phyloP scores from a whole-genome alignment of 2,329 filamentous ascomycete species.

The Colletotrichum sp. region DNA sequence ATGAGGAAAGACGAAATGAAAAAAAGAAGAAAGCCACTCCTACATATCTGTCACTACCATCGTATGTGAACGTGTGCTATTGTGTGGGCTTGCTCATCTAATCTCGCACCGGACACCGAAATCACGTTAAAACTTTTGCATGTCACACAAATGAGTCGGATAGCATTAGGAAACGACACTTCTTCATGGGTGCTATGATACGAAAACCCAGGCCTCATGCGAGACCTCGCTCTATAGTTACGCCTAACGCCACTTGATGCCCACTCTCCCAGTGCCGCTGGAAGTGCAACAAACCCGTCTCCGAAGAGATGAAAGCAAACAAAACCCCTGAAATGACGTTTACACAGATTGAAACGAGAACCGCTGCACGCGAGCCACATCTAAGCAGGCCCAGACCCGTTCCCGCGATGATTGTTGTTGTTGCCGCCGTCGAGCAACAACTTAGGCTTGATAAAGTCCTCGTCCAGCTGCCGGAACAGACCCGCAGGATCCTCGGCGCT shows the following conservation, averaged over 20 bases:
- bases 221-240: slow-evolving; percentile 2
- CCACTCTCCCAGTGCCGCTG: background rate
- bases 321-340: background rate
- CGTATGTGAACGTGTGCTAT: background rate
- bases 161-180: background rate
- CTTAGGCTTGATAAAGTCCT: slow-evolving; percentile 94
- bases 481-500: slow-evolving; percentile 87
- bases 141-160: background rate
- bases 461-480: slow-evolving; percentile 90
- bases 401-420: slow-evolving; percentile 1
- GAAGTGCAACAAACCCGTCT: background rate
- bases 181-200: background rate
- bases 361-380: background rate
- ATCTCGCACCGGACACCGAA: background rate
- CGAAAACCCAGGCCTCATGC: background rate
- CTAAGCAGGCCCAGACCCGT: slow-evolving; percentile 11
- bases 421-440: slow-evolving; percentile 77
- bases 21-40: background rate
- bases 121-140: background rate
- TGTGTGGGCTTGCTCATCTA: background rate
- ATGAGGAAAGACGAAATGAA: slow-evolving; percentile 16
- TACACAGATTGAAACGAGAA: background rate
- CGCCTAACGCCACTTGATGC: slow-evolving; percentile 14
- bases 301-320: background rate
- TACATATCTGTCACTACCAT: background rate